phyloP scores from a whole-genome alignment of 2,329 filamentous ascomycete genomes.

The Neofusicoccum laricinum region DNA sequence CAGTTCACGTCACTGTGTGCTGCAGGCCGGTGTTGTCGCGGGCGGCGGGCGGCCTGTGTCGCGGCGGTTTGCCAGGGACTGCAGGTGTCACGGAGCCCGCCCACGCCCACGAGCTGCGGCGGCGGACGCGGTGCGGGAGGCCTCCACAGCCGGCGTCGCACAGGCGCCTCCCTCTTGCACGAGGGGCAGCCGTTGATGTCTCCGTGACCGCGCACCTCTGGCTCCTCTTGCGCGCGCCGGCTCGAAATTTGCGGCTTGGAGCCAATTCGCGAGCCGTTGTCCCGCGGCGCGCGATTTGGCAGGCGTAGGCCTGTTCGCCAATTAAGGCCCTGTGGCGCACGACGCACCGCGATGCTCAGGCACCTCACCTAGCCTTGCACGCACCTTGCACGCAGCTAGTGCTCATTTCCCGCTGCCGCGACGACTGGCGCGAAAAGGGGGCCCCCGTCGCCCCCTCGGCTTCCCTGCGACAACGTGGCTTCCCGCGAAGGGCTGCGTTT shows the following conservation, averaged over 20 bases:
- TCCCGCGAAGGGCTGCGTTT: conserved; percentile 12
- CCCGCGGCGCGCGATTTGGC: conserved; percentile 6
- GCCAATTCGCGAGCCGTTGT: conserved; percentile 3
- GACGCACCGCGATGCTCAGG: conserved; percentile 11
- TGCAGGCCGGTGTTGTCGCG: neutral
- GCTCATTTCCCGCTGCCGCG: conserved; percentile 15
- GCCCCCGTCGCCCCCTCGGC: neutral
- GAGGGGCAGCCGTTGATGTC: conserved; percentile 5
- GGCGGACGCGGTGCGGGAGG: neutral
- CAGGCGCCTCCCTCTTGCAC: neutral
- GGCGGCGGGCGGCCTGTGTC: conserved; percentile 1
- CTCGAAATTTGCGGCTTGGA: neutral
- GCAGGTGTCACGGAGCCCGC: neutral
- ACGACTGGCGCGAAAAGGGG: conserved; percentile 11
- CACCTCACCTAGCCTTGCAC: neutral
- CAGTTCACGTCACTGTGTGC: neutral
- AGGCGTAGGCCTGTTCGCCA: conserved; percentile 1
- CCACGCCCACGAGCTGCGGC: too few relatives aligned
- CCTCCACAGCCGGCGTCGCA: conserved; percentile 4
- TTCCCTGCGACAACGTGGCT: conserved; percentile 17
- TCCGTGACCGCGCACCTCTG: neutral
- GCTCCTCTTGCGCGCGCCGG: neutral
- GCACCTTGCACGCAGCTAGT: neutral
- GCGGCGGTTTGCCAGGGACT: neutral
- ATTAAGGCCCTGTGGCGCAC: neutral